Percentiles rank a stretch among this genome's conserved stretches.
Conservation (phyloP, 495 filamentous ascomycete species). For the Aspergillus heteromorphus region DNA sequence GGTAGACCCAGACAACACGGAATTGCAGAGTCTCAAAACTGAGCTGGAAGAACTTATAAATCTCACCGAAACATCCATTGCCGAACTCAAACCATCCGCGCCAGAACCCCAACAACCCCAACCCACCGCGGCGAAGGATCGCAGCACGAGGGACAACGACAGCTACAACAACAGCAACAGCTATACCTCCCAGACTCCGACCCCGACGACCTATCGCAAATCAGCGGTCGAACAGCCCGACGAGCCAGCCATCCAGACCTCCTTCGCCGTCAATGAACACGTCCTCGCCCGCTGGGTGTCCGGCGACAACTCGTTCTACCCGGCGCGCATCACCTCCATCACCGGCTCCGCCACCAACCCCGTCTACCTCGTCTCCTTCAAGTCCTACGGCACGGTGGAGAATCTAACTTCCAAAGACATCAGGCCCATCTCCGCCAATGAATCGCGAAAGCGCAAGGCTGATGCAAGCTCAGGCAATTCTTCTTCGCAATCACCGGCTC, state of each 20-base stretch:
- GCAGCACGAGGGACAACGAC: constrained; percentile 71
- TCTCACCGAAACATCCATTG: constrained; percentile 71
- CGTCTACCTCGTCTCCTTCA: constrained; percentile 91
- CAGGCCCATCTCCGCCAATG: constrained; percentile 60
- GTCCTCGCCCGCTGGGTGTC: constrained; percentile 87
- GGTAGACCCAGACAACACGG: constrained; percentile 77
- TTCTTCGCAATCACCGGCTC: constrained; percentile 42
- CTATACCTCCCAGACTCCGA: too few relatives aligned
- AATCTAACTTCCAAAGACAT: constrained; percentile 81
- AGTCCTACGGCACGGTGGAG: constrained; percentile 77
- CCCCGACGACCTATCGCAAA: constrained; percentile 49
- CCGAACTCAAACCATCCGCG: constrained; percentile 59
- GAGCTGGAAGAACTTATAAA: constrained; percentile 83
- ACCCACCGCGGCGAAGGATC: constrained; percentile 51
- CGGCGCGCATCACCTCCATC: constrained; percentile 86
- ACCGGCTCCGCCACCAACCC: constrained; percentile 84
- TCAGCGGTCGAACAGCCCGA: constrained; percentile 34
- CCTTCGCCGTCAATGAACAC: constrained; percentile 82
- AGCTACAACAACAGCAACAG: too few relatives aligned
- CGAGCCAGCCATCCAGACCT: constrained; percentile 41
- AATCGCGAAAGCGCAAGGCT: constrained; percentile 84
- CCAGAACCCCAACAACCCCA: constrained; percentile 33
- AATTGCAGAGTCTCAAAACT: constrained; percentile 69
- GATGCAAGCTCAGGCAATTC: constrained; percentile 62
- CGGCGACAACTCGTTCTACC: constrained; percentile 87